Evolutionary conservation across 139 green algal species (phyloP), one percentile per base, ranked within the genome.

Genomic region (Closterium sp.): DNA sequence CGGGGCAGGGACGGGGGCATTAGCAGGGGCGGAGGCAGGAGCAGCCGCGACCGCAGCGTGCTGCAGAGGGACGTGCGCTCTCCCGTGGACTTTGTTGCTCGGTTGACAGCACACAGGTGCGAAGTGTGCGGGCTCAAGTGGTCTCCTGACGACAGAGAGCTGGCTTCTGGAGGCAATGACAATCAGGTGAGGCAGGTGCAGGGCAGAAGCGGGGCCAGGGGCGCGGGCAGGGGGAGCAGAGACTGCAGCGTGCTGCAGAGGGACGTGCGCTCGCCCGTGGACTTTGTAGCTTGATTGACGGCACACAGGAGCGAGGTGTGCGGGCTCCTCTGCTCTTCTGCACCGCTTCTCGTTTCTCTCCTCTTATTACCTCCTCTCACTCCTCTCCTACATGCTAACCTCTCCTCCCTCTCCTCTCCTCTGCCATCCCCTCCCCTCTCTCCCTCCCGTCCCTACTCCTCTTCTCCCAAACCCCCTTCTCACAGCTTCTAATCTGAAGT

Each of bases 111-210:
- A 7, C 98, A 99, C 93, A 94, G 96, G 0, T 98, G 96, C 6
- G 98, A 99, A 95, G 97, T 97, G 85, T 98, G 97, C 87, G 97
- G 97, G 22, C 90, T 98, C 32, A 97, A 97, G 73, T 98, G 97
- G 97, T 96, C 96, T 5, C 95, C 95, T 31, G 97, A 98, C 89
- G 96, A 97, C 92, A 90, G 97, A 11, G 95, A 97, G 95, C 94
- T 98, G 27, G 97, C 97, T 31, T 96, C 91, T 21, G 97, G 97
- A 73, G 97, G 97, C 79, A 98, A 98, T 93, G 97, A 98, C 95
- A 98, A 98, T 94, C 96, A 97, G 94, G 79, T 94, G 90, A 34
- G 34, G 11, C 4, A 9, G 13, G 7, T 9, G 22, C 24, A 86
- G 24, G 5, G 22, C 70, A n/a, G 70, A 19, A 19, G n/a, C n/a